Base-by-base conservation (phyloP, 768 basidiomycete species). In the Fomitopsis pulvina region DNA sequence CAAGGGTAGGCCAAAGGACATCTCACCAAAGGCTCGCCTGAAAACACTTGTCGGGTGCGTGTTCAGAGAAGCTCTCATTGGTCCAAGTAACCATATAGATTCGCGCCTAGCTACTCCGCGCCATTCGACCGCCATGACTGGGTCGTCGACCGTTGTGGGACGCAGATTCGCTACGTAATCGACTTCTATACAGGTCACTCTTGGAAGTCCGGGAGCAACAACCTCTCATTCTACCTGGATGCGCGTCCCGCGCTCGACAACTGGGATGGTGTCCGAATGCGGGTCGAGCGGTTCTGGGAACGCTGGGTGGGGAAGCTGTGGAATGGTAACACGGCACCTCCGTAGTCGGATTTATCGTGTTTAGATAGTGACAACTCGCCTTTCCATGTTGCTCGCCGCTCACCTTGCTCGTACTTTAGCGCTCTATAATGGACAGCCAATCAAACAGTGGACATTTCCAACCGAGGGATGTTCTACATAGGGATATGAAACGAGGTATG, bases 71-170 rank as follows among this genome's bases (percentile, higher is more conserved):
- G 4, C 21, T 16, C 37, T 37, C 22, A 48, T 41, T 44, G 55
- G 51, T 42, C 50, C 48, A 24, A 57, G 47, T 39, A 37, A 48
- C 37, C 12, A 26, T 38, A 16, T 40, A 9, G 42, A 14, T 22
- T 22, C 18, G 26, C 30, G 32, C 48, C 12, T 58, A 99, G 95
- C 10, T 99, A 96, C 66, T 77, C 89, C 24, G 76, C 90, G 21
- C 96, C 96, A 0, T 99, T 99, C 67, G 96, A 99, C 63, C 84
- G 96, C 7, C 96, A 99, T 57, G 95, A 98, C 66, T 99, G 96
- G 96, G 66, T 91, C 44, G 83, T 99, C 44, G 92, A 96, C 66
- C 83, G 95, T 28, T 96, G 94, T 63, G 95, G 93, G 4, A 80
- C 79, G 8, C 82, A 80, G 50, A 75, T 92, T 63, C 84, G 95